These are phyloP conservation scores for Fomitiporia mediterranea DNA, from an alignment of 1,284 basidiomycete species.

Conservation along the genomic window DNA sequence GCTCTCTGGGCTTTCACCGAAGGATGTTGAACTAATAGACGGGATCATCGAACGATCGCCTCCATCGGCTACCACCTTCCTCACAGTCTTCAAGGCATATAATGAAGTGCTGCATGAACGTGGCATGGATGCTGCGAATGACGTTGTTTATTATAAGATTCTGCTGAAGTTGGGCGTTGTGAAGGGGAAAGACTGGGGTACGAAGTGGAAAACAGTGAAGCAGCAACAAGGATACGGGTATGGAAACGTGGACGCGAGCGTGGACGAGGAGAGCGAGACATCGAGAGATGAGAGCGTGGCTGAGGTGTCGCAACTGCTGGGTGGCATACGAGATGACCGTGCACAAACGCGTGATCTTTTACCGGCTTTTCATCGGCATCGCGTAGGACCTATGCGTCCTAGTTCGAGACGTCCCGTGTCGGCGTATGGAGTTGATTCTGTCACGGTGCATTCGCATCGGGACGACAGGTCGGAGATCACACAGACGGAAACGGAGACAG, in stretches of 20 bases:
- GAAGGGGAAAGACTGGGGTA: constrained; percentile 69
- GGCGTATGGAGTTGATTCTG: constrained; percentile 31
- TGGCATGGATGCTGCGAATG: constrained; percentile 69
- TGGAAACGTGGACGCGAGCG: constrained; percentile 19
- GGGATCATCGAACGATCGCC: constrained; percentile 65
- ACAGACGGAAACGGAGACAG: constrained; percentile 22
- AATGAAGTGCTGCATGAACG: constrained; percentile 67
- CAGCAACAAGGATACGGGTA: constrained; percentile 42
- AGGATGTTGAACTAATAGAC: constrained; percentile 69
- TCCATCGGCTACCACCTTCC: constrained; percentile 61
- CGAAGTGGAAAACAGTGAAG: constrained; percentile 72
- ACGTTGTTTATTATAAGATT: constrained; percentile 76
- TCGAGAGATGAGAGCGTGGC: constrained; percentile 20
- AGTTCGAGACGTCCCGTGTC: constrained; percentile 5
- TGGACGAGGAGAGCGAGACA: constrained; percentile 17
- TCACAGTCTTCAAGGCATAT: constrained; percentile 77
- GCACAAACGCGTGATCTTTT: constrained; percentile 4
- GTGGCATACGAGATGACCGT: background rate
- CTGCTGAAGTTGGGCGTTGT: constrained; percentile 73
- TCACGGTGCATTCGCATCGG: constrained; percentile 42
- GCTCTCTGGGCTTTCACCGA: constrained; percentile 48
- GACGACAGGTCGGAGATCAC: constrained; percentile 30
- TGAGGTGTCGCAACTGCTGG: background rate
- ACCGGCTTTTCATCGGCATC: background rate
- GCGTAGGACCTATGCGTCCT: background rate